phyloP scores from a whole-genome alignment of 495 filamentous ascomycete genomes.

The Penicillium herquei region DNA sequence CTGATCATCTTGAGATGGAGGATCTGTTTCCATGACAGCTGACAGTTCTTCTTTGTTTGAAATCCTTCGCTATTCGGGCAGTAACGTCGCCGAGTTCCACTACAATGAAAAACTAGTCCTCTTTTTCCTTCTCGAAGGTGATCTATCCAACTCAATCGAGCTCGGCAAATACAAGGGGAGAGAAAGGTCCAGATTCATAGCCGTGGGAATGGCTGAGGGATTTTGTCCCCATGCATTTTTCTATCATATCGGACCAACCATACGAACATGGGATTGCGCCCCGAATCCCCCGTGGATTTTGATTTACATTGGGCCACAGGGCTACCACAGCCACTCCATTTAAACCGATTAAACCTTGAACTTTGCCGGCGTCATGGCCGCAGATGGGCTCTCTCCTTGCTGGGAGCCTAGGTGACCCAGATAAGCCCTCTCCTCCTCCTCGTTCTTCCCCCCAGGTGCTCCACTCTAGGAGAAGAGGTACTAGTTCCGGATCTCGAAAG shows the following conservation, averaged over 20 bases:
- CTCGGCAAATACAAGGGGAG: no score
- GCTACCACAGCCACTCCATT: no score
- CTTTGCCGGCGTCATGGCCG: constrained; percentile 4
- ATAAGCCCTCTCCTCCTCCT: constrained; percentile 1
- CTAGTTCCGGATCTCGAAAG: constrained; percentile 12
- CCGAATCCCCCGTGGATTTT: not conserved
- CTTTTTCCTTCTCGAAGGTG: not conserved
- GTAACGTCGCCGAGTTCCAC: not conserved
- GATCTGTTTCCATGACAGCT: constrained; percentile 13
- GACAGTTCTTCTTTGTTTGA: constrained; percentile 1
- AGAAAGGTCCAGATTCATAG: no score
- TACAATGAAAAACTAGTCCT: not conserved
- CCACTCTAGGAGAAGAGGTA: constrained; percentile 2
- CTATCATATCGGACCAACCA: constrained; percentile 5
- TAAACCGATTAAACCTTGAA: not conserved
- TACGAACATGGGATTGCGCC: constrained; percentile 14
- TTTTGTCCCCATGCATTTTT: not conserved
- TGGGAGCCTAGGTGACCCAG: no score
- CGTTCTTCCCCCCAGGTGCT: constrained; percentile 5
- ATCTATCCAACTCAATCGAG: constrained; percentile 9
- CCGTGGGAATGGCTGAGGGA: not conserved
- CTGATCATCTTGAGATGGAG: constrained; percentile 17
- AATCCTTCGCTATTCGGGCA: not conserved
- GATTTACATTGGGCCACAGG: not conserved
- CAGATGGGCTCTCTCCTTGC: not conserved